Evolutionary conservation across 371 early-diverging fungal species (phyloP).

Genomic region (Mucor mucedo): DNA sequence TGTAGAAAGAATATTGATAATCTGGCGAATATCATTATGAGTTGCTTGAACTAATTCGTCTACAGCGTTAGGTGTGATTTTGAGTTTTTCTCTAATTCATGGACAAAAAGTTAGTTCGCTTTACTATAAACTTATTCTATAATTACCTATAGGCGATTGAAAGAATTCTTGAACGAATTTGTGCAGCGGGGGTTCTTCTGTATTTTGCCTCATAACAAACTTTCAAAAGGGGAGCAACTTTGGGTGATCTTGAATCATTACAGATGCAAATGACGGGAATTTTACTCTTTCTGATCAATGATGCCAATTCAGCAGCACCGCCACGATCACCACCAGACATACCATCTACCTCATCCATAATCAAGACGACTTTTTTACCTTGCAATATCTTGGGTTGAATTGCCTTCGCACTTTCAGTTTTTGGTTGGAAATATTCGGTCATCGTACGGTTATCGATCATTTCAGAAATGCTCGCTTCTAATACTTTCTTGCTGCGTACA

Average conservation of each 20-base stretch:
- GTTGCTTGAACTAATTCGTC: conserved; percentile 87
- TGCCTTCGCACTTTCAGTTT: background rate
- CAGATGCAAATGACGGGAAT: conserved; percentile 99
- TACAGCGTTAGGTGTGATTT: conserved; percentile 81
- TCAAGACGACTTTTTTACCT: conserved; percentile 71
- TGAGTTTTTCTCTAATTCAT: conserved; percentile 73
- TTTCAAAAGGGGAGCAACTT: conserved; percentile 89
- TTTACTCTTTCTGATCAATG: conserved; percentile 90
- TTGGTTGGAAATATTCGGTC: conserved; percentile 64
- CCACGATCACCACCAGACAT: conserved; percentile 99
- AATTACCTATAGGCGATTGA: conserved; percentile 46
- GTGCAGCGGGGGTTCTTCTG: conserved; percentile 57
- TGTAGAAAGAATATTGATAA: conserved; percentile 93
- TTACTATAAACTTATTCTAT: background rate
- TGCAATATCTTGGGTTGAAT: conserved; percentile 16
- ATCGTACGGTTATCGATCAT: conserved; percentile 73
- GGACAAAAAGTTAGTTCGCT: background rate
- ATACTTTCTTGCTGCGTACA: conserved; percentile 88
- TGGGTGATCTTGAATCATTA: conserved; percentile 93
- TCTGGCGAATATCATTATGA: conserved; percentile 97
- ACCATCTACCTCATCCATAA: conserved; percentile 99
- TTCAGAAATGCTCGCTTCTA: conserved; percentile 67
- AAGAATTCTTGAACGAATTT: conserved; percentile 73
- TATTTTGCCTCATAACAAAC: conserved; percentile 93
- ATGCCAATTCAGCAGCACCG: conserved; percentile 92